Conservation (phyloP, 495 filamentous ascomycete genomes). For the Elaphomyces granulatus region DNA sequence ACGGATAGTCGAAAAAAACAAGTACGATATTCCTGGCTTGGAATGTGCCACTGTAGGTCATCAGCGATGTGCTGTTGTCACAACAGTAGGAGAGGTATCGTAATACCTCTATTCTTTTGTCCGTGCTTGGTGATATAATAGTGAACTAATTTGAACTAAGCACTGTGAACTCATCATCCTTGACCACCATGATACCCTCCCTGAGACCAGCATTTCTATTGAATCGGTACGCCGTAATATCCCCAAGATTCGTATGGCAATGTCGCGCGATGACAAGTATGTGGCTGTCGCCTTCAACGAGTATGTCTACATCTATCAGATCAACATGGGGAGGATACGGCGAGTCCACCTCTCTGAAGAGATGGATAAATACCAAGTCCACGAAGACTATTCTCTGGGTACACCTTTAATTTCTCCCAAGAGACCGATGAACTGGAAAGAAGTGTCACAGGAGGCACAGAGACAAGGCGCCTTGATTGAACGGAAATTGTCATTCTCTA, state of each 20-base stretch:
- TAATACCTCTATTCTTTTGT: neutral
- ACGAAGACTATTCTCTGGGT: neutral
- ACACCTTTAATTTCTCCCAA: neutral
- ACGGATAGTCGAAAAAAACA: conserved; percentile 8
- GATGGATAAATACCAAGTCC: conserved; percentile 3
- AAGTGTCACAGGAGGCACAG: neutral
- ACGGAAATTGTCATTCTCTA: conserved; percentile 13
- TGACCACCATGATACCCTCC: conserved; percentile 3
- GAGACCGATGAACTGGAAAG: neutral
- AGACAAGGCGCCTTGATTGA: conserved; percentile 7
- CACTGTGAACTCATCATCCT: conserved; percentile 16
- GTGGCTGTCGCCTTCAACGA: conserved; percentile 15
- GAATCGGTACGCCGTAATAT: conserved; percentile 7
- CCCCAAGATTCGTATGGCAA: conserved; percentile 11
- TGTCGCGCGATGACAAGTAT: conserved; percentile 17
- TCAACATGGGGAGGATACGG: conserved; percentile 6
- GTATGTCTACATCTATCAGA: conserved; percentile 13
- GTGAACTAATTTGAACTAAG: conserved; percentile 6
- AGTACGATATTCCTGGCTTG: conserved; percentile 15
- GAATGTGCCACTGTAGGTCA: conserved; percentile 13
- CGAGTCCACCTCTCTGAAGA: conserved; percentile 7
- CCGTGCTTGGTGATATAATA: too few relatives aligned
- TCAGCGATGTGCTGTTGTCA: conserved; percentile 13
- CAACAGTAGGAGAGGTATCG: conserved; percentile 12
- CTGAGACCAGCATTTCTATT: conserved; percentile 10